Base-by-base conservation (phyloP, 2,329 filamentous ascomycete genomes). In the Arthroderma uncinatum region DNA sequence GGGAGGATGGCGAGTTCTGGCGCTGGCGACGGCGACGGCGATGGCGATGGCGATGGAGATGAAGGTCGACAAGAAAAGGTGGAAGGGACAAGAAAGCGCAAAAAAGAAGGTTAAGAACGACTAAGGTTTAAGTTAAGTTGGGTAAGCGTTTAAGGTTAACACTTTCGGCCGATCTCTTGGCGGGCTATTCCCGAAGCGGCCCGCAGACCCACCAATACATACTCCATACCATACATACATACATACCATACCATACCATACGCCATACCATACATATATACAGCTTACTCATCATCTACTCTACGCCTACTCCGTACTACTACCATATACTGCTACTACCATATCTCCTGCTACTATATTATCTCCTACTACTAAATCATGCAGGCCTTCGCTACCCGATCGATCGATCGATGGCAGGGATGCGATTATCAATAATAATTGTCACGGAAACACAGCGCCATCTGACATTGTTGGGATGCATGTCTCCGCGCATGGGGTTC, bases 401-500 rank as follows among this genome's bases (percentile, higher is more conserved):
- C 44, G 44, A 48, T 25, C 2, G 44, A 48, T 21, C 5, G 21
- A 10, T n/a, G 23, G 21, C 44, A 48, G 44, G 44, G 44, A n/a
- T 48, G 21, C 44, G 23, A 48, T 48, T 48, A 48, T 48, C 44
- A 48, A 48, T 48, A 48, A 48, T 48, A 48, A 48, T 48, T 48
- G 42, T 48, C 42, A 48, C 42, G 28, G 42, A 48, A 48, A 48
- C 42, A 16, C 23, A 21, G 12, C 23, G 25, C 23, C 21, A 30
- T 28, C 23, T 48, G 42, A 48, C 25, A 48, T 21, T 21, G 42
- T 48, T 48, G 42, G 42, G 42, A 44, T 44, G 42, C 23, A 48
- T 48, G 42, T 28, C 42, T 25, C 42, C 42, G 42, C 25, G 42
- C 16, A 16, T 21, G 19, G 16, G 25, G 42, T n/a, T 21, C 21